These are phyloP conservation scores for Diaporthe destruens DNA, from an alignment of 2,329 filamentous ascomycete species.

Conservation along the genomic window DNA sequence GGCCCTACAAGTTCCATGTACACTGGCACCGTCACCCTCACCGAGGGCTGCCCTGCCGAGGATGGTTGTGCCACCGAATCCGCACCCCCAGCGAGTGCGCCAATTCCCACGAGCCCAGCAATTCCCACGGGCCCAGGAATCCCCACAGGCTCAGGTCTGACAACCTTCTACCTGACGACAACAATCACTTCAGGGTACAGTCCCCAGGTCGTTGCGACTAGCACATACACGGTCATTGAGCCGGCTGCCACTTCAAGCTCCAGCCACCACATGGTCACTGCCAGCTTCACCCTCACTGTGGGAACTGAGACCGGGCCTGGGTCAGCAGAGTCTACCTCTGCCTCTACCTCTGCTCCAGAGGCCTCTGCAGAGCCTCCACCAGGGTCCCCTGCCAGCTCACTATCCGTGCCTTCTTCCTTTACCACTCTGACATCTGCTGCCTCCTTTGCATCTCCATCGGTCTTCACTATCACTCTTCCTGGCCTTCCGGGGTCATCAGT, in stretches of 20 bases:
- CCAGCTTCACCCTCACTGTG: conserved; percentile 43
- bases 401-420: neutral
- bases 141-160: conserved; percentile 26
- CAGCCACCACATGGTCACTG: conserved; percentile 42
- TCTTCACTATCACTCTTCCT: conserved; percentile 39
- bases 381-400: neutral
- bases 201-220: conserved; percentile 41
- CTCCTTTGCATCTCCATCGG: conserved; percentile 8
- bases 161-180: conserved; percentile 41
- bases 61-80: conserved; percentile 7
- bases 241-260: conserved; percentile 20
- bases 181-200: conserved; percentile 40
- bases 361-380: conserved; percentile 26
- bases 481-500: conserved; percentile 29
- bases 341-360: neutral
- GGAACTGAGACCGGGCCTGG: conserved; percentile 29
- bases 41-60: conserved; percentile 28
- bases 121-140: neutral
- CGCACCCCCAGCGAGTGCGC: conserved; percentile 33
- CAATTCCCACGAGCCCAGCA: neutral
- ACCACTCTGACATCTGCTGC: neutral
- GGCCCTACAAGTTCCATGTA: conserved; percentile 31
- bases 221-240: conserved; percentile 41
- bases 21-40: conserved; percentile 42
- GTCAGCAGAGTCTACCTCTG: neutral